These are phyloP conservation scores for Cryptosporidium tyzzeri DNA, from an alignment of 169 alveolate genomes.

Conservation along the genomic window DNA sequence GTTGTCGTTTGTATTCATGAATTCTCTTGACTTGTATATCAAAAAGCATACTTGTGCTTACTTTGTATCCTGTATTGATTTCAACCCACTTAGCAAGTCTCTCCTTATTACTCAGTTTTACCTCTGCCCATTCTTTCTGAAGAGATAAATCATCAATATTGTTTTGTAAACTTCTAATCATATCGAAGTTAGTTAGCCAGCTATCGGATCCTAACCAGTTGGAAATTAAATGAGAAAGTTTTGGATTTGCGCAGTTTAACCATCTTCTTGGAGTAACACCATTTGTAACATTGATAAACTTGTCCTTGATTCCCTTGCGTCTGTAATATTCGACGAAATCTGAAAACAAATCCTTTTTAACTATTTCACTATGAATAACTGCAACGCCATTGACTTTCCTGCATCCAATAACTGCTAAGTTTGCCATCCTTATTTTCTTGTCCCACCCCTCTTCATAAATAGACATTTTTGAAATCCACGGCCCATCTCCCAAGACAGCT, in stretches of 20 bases:
- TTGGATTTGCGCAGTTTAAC: conserved; percentile 91
- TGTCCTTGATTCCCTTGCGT: conserved; percentile 84
- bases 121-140: conserved; percentile 84
- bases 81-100: conserved; percentile 87
- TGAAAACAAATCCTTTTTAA: conserved; percentile 86
- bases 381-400: conserved; percentile 96
- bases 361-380: conserved; percentile 91
- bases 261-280: conserved; percentile 97
- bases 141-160: conserved; percentile 83
- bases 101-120: conserved; percentile 85
- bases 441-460: conserved; percentile 90
- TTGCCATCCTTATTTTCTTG: conserved; percentile 94
- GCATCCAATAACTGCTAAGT: conserved; percentile 90
- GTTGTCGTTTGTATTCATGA: conserved; percentile 95
- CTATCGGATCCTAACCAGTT: conserved; percentile 89
- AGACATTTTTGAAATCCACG: conserved; percentile 85
- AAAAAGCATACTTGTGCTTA: conserved; percentile 85
- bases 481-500: conserved; percentile 79
- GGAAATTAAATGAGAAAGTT: conserved; percentile 88
- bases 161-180: conserved; percentile 82
- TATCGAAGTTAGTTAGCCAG: conserved; percentile 88
- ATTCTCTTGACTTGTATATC: conserved; percentile 94
- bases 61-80: conserved; percentile 81
- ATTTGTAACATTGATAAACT: conserved; percentile 92
- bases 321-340: conserved; percentile 88